These are phyloP conservation scores for Eragrostis nindensis DNA, from an alignment of 176 grass and related monocot species.

Conservation along the genomic window DNA sequence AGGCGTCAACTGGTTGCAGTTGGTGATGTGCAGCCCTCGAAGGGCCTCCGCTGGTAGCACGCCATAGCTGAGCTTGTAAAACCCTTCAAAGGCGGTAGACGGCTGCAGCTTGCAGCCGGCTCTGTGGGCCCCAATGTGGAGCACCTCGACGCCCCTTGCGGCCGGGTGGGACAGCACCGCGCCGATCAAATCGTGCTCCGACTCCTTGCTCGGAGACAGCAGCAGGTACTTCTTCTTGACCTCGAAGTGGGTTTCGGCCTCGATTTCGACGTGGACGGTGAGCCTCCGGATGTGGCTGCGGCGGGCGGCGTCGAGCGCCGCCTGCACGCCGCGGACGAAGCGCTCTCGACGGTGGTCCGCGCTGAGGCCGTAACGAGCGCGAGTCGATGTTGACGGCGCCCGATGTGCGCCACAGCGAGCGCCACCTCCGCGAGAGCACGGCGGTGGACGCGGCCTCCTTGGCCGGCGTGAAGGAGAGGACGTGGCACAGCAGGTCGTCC, in stretches of 20 bases:
- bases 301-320: neutral
- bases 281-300: neutral
- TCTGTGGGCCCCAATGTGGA: neutral
- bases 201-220: too few relatives aligned
- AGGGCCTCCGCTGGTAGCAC: neutral
- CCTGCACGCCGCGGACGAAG: neutral
- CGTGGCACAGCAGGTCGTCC: neutral
- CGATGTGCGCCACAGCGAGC: neutral
- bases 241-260: neutral
- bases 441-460: too few relatives aligned
- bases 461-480: constrained; percentile 20
- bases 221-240: too few relatives aligned
- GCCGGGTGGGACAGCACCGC: neutral
- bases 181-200: neutral
- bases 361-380: too few relatives aligned
- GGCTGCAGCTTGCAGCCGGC: too few relatives aligned
- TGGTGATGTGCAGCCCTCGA: neutral
- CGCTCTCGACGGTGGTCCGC: too few relatives aligned
- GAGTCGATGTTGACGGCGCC: constrained; percentile 26
- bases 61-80: neutral
- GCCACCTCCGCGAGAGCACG: constrained; percentile 17
- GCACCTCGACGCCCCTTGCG: neutral
- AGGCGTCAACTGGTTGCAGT: too few relatives aligned
- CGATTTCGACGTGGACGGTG: neutral
- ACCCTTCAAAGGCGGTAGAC: too few relatives aligned